Evolutionary conservation across 331 rosid species (phyloP), one percentile per base, ranked within the genome.

Genomic region (Quercus tomentella): DNA sequence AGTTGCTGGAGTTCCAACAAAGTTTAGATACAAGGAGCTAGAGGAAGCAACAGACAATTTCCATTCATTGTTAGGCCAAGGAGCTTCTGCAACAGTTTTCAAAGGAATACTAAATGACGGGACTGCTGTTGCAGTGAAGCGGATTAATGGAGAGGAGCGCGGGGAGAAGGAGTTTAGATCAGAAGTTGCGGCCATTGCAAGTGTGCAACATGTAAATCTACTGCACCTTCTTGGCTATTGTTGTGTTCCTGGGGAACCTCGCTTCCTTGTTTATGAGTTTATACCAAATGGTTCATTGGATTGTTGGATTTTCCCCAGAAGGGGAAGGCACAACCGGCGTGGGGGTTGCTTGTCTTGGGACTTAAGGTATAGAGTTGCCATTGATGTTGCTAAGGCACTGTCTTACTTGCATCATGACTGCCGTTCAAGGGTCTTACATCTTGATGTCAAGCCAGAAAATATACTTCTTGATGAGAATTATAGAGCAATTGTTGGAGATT

Each of bases 371-470:
- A 85, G 73, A 67, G 93, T 93, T 7, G 97, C 98, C 4, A 70
- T 89, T 31, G 97, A 93, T 62, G 93, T 95, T 22, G 99, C 99
- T 0, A 93, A 79, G 15, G 99, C 88, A 9, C 89, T 95, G 16
- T 79, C 89, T 23, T 95, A 95, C 58, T 88, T 95, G 60, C 99
- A 95, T 82, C 92, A 88, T 23, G 98, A 95, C 82, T 95, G 99
- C 79, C 77, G 97, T 54, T 90, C 92, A 1, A 90, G 87, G 74
- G 67, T 95, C 73, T 67, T 95, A 6, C 99, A 95, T 73, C 94
- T 95, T n/a, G 98, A 95, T 51, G 96, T 95, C 18, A 95, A 95
- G 74, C 99, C 99, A 3, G 99, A 95, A 79, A 95, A 95, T 67
- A 95, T 95, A 9, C 93, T 95, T 0, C 28, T 95, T 8, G 97